Base-by-base conservation (phyloP, 192 early-diverging fungal genomes). In the Mortierella claussenii region DNA sequence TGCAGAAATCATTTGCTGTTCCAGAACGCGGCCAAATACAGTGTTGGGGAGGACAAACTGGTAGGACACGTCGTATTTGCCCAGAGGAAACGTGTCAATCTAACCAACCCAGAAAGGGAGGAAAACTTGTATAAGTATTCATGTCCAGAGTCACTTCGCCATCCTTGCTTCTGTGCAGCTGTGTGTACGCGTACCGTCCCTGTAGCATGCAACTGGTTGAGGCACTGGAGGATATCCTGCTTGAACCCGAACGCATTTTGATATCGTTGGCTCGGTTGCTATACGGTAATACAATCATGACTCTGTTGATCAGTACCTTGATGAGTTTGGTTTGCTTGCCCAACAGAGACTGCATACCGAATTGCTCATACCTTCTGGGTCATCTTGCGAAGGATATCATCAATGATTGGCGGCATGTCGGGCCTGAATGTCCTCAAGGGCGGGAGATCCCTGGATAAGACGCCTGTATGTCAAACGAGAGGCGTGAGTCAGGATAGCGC, bases 251-350 rank as follows among this genome's bases (percentile, higher is more conserved):
- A 67, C 1, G 73, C 73, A 33, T 34, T 76, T 23, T 76, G 73
- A 40, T 76, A 76, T 37, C 73, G 32, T 37, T 67, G 73, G 5
- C 63, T 76, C 18, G 73, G 73, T 76, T 76, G 73, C 73, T 76
- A 57, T 61, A 3, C 2, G 12, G 17, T 24, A 52, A 17, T 27
- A 36, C 26, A 15, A 9, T n/a, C 11, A 26, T n/a, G 24, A 52
- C n/a, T n/a, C n/a, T n/a, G n/a, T n/a, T n/a, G n/a, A n/a, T n/a
- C n/a, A n/a, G n/a, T n/a, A n/a, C n/a, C n/a, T n/a, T n/a, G n/a
- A n/a, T n/a, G n/a, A n/a, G n/a, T n/a, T n/a, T n/a, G n/a, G n/a
- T n/a, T n/a, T n/a, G n/a, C n/a, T n/a, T n/a, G n/a, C n/a, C n/a
- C n/a, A n/a, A n/a, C n/a, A n/a, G n/a, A n/a, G n/a, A n/a, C n/a